Evolutionary conservation across 306 rosid species (phyloP), one percentile per base, ranked within the genome.

Genomic region (Lablab purpureus): DNA sequence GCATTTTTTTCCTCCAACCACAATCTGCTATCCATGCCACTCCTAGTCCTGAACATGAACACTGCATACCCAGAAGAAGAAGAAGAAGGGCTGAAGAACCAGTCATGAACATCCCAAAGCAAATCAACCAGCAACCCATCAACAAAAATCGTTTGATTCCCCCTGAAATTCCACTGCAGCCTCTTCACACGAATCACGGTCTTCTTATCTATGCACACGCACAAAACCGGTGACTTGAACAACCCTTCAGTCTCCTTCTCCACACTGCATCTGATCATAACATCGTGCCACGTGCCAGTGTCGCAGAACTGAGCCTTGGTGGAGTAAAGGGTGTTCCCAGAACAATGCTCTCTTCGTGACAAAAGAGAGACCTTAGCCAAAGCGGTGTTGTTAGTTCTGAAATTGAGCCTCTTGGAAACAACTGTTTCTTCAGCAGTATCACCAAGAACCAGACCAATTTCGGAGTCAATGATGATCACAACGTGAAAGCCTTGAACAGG

Each of bases 51-150:
- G 85, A 95, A 93, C 99, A 95, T 90, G 74, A 95, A 95, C 52
- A 95, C 98, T 0, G 93, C 98, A 81, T 55, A 79, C 0, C 96
- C 92, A 27, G 36, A 28, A 28, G 21, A 28, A 32, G 37, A 37
- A 74, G 91, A 87, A 66, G 80, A 56, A 9, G 89, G 77, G 27
- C 77, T 87, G 73, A 93, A 95, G 58, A 95, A 93, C 99, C 99
- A 95, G 17, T 91, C 98, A 80, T 95, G 98, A 80, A 95, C 97
- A 86, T 95, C 99, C 99, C 99, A 95, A 40, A 95, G 76, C 89
- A 93, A 81, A 91, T 95, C 99, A 56, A 95, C 98, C 47, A 91
- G 58, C 77, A 95, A 89, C 19, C 98, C 95, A 85, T 93, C 99
- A 10, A 95, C 90, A 56, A 95, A 93, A 66, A 95, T 91, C 0